These are phyloP conservation scores for Pyrenochaeta sp. DNA, from an alignment of 2,329 filamentous ascomycete genomes.

Conservation along the genomic window DNA sequence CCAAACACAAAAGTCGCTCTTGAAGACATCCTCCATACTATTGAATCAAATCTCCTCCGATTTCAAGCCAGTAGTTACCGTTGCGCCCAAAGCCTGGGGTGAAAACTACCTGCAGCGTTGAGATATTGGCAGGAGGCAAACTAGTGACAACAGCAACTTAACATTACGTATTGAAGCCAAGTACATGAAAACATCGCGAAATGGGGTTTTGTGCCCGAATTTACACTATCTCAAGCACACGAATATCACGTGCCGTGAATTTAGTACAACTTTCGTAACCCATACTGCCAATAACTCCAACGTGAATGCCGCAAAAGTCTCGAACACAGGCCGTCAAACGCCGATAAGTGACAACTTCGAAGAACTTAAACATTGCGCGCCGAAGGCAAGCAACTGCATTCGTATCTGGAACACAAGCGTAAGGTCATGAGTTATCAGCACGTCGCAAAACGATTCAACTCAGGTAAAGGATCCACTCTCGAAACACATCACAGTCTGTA, in stretches of 20 bases:
- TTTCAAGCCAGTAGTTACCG: too few relatives aligned
- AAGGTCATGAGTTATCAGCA: not conserved
- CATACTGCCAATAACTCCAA: slow-evolving; percentile 12
- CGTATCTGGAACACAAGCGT: not conserved
- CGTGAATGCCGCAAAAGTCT: slow-evolving; percentile 20
- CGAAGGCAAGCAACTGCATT: not conserved
- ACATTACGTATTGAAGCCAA: too few relatives aligned
- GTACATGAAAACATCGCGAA: not conserved
- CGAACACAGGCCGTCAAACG: not conserved
- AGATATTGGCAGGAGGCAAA: too few relatives aligned
- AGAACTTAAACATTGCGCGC: not conserved
- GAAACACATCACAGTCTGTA: slow-evolving; percentile 4
- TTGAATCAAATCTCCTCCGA: too few relatives aligned
- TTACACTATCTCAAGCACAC: not conserved
- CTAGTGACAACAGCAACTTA: too few relatives aligned
- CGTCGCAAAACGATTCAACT: not conserved
- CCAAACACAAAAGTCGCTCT: not conserved
- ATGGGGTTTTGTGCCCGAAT: not conserved
- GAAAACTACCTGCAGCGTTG: too few relatives aligned
- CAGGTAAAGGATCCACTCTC: not conserved
- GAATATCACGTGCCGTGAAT: not conserved
- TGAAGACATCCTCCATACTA: too few relatives aligned
- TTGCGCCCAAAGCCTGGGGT: too few relatives aligned
- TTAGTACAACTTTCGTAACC: not conserved
- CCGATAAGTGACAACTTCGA: not conserved